These are phyloP conservation scores for Spinellus fusiger DNA, from an alignment of 192 early-diverging fungal genomes.

Conservation along the genomic window DNA sequence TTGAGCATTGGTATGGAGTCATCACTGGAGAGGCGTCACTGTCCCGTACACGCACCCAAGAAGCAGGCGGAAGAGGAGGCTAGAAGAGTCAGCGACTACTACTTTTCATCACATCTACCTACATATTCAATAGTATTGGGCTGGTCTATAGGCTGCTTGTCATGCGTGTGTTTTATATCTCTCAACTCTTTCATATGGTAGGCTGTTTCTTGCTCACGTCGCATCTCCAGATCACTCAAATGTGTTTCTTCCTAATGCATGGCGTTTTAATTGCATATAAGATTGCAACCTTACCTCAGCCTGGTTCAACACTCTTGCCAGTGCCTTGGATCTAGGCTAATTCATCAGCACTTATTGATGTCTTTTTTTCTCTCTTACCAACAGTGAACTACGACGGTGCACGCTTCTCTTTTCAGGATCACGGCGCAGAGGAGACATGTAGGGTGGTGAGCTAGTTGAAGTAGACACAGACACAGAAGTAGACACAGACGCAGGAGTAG, in stretches of 20 bases:
- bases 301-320: constrained; percentile 16
- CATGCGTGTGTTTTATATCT: background rate
- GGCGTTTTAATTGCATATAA: background rate
- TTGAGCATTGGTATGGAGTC: constrained; percentile 23
- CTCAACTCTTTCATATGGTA: constrained; percentile 12
- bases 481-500: too few relatives aligned
- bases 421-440: background rate
- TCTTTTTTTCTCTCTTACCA: constrained; percentile 5
- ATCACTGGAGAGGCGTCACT: constrained; percentile 6
- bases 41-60: constrained; percentile 14
- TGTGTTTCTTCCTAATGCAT: constrained; percentile 23
- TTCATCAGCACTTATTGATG: background rate
- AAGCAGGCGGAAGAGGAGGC: constrained; percentile 7
- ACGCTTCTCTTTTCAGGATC: constrained; percentile 24
- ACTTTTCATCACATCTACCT: too few relatives aligned
- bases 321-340: constrained; percentile 23
- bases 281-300: constrained; percentile 21
- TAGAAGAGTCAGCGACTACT: too few relatives aligned
- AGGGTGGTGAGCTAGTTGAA: too few relatives aligned
- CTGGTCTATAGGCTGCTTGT: background rate
- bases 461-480: too few relatives aligned
- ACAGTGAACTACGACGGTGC: constrained; percentile 16
- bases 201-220: constrained; percentile 19
- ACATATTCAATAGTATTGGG: background rate
- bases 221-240: constrained; percentile 27